Evolutionary conservation across 2,329 filamentous ascomycete species (phyloP).

Genomic region (Clathrospora elynae): DNA sequence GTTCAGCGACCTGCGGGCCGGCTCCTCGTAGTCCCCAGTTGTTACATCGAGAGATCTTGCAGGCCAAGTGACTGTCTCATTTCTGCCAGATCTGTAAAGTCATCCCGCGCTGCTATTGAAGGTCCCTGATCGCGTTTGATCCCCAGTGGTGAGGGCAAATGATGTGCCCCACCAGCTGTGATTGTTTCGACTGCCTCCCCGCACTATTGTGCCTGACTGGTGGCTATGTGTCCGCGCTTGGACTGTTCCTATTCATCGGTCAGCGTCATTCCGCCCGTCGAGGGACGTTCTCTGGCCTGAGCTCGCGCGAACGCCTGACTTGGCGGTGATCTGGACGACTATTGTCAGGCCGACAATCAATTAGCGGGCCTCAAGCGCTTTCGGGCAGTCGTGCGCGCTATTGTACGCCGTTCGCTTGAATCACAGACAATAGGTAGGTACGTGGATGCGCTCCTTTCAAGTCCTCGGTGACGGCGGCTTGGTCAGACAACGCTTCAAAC

Average conservation of each 20-base stretch:
- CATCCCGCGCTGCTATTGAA: not conserved
- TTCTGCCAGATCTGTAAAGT: too few species aligned
- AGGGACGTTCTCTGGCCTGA: slow-evolving; percentile 8
- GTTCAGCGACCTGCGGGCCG: not conserved
- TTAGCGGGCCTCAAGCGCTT: slow-evolving; percentile 8
- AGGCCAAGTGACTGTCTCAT: not conserved
- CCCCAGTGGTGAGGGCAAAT: slow-evolving; percentile 4
- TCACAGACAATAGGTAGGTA: slow-evolving; percentile 14
- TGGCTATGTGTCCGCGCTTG: slow-evolving; percentile 7
- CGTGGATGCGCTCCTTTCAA: slow-evolving; percentile 9
- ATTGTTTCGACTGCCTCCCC: slow-evolving; percentile 5
- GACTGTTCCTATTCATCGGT: slow-evolving; percentile 5
- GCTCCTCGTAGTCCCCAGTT: not conserved
- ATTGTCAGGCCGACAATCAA: slow-evolving; percentile 14
- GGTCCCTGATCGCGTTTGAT: slow-evolving; percentile 1
- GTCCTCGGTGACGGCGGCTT: slow-evolving; percentile 9
- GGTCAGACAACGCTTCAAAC: slow-evolving; percentile 29
- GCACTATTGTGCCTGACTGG: slow-evolving; percentile 4
- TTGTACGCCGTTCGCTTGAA: slow-evolving; percentile 16
- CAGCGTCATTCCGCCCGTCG: slow-evolving; percentile 6
- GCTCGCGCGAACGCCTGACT: slow-evolving; percentile 16
- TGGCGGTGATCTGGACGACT: slow-evolving; percentile 16
- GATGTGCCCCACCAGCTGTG: slow-evolving; percentile 5
- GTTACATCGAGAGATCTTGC: not conserved
- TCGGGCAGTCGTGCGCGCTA: slow-evolving; percentile 13